Percentiles rank a stretch among this genome's conserved stretches.
phyloP scores from a whole-genome alignment of 345 rosid species.

The Eucalyptus pauciflora region DNA sequence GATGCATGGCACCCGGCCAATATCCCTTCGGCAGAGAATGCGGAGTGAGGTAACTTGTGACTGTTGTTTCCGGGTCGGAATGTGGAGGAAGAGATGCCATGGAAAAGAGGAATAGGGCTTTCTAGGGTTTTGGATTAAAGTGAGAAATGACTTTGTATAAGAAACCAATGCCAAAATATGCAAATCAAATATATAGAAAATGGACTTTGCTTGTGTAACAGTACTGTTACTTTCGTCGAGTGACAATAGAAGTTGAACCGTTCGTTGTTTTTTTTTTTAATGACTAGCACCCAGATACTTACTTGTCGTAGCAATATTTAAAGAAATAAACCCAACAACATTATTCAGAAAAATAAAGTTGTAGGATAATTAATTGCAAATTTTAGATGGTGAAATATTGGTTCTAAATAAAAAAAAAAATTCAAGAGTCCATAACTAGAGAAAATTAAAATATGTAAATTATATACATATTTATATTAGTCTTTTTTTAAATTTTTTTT shows the following conservation, averaged over 20 bases:
- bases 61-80: background rate
- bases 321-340: background rate
- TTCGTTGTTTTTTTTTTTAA: too few species aligned
- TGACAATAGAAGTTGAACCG: background rate
- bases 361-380: too few species aligned
- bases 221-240: background rate
- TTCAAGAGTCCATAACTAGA: too few species aligned
- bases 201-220: background rate
- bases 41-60: background rate
- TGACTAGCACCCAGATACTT: background rate
- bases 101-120: background rate
- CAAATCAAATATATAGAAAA: background rate
- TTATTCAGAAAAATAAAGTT: too few species aligned
- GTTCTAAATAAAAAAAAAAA: too few species aligned
- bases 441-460: background rate
- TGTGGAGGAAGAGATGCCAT: background rate
- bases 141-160: background rate
- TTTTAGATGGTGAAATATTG: background rate
- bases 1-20: background rate
- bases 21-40: background rate
- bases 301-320: background rate
- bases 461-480: background rate
- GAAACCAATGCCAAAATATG: background rate
- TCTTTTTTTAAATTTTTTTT: too few species aligned
- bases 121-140: background rate